A percentile compares a stretch with the other conserved stretches of the same genome.
Conservation (phyloP, 495 filamentous ascomycete genomes). For the Pseudomonodictys pantanalensis region DNA sequence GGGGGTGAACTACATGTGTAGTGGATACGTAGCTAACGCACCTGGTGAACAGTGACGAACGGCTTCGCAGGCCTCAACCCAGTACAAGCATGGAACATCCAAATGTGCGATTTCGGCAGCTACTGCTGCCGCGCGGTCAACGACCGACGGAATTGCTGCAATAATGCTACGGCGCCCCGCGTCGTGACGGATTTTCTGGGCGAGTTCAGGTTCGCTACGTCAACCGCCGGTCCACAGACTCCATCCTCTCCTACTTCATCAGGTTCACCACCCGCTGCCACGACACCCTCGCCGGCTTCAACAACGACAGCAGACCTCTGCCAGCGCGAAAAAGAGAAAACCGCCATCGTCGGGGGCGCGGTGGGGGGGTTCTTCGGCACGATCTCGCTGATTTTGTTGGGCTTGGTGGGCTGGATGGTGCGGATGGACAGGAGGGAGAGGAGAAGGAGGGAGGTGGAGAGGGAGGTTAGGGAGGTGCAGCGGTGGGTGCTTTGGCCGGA, state of each 20-base stretch:
- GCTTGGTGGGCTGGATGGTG: too few species aligned
- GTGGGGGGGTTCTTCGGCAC: conserved; percentile 17
- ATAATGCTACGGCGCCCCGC: conserved; percentile 12
- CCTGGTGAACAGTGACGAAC: neutral
- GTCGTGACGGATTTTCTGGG: conserved; percentile 11
- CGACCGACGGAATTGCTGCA: conserved; percentile 21
- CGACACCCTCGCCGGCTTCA: neutral
- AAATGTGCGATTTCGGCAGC: conserved; percentile 22
- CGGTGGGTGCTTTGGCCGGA: too few species aligned
- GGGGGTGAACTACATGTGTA: too few species aligned
- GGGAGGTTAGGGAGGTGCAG: too few species aligned
- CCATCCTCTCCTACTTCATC: neutral
- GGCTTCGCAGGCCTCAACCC: conserved; percentile 8
- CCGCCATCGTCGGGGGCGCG: conserved; percentile 6
- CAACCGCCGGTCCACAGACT: conserved; percentile 4
- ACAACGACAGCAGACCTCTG: neutral
- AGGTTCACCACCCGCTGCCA: neutral
- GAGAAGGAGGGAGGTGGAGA: too few species aligned
- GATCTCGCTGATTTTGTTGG: too few species aligned
- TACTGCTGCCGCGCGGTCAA: conserved; percentile 24
- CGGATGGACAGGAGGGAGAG: too few species aligned
- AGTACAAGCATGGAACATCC: conserved; percentile 18
- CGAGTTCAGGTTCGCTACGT: conserved; percentile 13
- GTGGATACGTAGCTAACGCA: conserved; percentile 2
- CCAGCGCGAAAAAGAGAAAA: conserved; percentile 8